Conservation (phyloP, 2,329 filamentous ascomycete genomes). For the Aspergillus floridensis region DNA sequence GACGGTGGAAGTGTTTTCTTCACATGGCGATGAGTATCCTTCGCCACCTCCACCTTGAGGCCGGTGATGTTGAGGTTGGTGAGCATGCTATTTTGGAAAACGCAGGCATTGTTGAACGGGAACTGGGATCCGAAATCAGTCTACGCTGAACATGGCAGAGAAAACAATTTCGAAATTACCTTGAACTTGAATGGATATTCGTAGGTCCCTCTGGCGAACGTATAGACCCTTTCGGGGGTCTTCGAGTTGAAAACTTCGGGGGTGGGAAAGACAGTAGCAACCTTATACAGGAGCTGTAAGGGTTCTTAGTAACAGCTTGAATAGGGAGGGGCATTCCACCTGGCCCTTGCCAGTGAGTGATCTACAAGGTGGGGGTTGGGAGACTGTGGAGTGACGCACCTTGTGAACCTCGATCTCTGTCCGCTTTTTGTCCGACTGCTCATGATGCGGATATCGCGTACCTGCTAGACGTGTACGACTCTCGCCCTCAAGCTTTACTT, state of each 20-base stretch:
- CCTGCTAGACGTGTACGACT: conserved; percentile 46
- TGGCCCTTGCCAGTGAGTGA: neutral
- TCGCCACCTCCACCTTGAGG: conserved; percentile 46
- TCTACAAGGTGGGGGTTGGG: neutral
- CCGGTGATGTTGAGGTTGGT: conserved; percentile 47
- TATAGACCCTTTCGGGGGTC: conserved; percentile 39
- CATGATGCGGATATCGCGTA: conserved; percentile 40
- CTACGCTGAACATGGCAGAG: neutral
- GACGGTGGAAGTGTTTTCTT: conserved; percentile 86
- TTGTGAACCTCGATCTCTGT: conserved; percentile 51
- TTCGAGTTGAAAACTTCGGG: conserved; percentile 40
- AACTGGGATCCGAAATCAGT: conserved; percentile 31
- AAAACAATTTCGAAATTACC: conserved; percentile 25
- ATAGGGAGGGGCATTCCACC: neutral
- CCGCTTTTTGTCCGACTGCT: conserved; percentile 46
- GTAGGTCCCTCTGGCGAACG: conserved; percentile 46
- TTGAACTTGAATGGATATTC: conserved; percentile 52
- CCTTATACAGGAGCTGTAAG: conserved; percentile 46
- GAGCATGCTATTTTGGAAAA: conserved; percentile 43
- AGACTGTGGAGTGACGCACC: conserved; percentile 28
- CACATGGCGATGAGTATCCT: conserved; percentile 60
- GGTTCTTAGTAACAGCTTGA: neutral
- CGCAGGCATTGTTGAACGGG: conserved; percentile 52
- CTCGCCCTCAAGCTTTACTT: conserved; percentile 51
- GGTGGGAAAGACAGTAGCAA: conserved; percentile 47